These are phyloP conservation scores for Serendipita vermifera DNA, from an alignment of 768 basidiomycete species.

Conservation along the genomic window DNA sequence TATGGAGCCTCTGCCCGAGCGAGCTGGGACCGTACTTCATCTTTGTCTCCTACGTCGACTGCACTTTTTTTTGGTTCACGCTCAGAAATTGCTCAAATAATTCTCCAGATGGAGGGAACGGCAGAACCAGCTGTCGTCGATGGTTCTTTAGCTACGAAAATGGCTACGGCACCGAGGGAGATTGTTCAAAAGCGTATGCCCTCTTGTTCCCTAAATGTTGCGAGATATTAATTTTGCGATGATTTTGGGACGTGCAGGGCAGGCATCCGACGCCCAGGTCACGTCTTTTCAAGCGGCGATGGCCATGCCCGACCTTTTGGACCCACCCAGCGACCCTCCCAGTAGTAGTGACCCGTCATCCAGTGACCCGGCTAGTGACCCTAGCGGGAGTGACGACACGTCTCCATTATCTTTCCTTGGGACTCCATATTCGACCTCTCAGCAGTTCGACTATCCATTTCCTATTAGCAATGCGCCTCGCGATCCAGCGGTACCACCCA, in stretches of 20 bases:
- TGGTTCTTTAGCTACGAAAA: neutral
- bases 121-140: neutral
- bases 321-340: constrained; percentile 3
- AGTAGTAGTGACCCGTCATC: neutral
- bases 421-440: constrained; percentile 7
- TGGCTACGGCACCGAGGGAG: neutral
- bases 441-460: constrained; percentile 5
- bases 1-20: neutral
- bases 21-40: constrained; percentile 7
- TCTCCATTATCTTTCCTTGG: constrained; percentile 2
- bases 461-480: constrained; percentile 6
- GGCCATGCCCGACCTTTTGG: neutral
- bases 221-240: neutral
- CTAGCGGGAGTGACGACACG: constrained; percentile 1
- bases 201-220: neutral
- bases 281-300: constrained; percentile 7
- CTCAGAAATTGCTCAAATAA: neutral
- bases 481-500: neutral
- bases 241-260: neutral
- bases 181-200: neutral
- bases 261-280: constrained; percentile 6
- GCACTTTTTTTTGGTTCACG: neutral
- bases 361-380: constrained; percentile 5
- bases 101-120: neutral
- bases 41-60: constrained; percentile 9